phyloP scores from a whole-genome alignment of 2,329 filamentous ascomycete genomes.

The Onygena corvina region DNA sequence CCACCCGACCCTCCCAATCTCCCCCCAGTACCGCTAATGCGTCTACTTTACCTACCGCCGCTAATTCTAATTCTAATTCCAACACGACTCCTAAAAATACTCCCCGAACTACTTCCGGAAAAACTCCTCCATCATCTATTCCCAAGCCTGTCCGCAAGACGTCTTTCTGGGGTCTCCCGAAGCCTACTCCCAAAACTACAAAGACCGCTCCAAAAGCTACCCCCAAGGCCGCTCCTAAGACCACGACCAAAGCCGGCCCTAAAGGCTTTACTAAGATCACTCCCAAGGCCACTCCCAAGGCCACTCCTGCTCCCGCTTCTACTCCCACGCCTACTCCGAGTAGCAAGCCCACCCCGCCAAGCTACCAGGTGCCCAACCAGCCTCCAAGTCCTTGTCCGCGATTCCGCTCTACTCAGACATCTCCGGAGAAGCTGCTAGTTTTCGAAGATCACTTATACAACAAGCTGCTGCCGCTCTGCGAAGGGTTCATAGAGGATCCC shows the following conservation, averaged over 20 bases:
- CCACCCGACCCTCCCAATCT: not conserved
- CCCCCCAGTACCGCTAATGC: not conserved
- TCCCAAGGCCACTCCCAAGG: not conserved
- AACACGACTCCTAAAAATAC: not conserved
- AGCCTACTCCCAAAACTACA: too few species aligned
- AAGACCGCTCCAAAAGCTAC: too few species aligned
- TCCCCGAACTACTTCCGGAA: too few species aligned
- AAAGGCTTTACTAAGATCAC: too few species aligned
- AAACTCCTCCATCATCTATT: too few species aligned
- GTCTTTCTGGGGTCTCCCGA: too few species aligned
- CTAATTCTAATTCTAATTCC: not conserved
- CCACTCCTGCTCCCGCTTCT: not conserved
- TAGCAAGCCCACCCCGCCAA: not conserved
- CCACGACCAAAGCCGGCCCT: too few species aligned
- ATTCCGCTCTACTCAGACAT: not conserved
- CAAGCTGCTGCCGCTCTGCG: not conserved
- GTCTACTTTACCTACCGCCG: not conserved
- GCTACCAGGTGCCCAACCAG: not conserved
- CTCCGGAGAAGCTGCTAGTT: not conserved
- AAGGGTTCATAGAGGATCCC: not conserved
- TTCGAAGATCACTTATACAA: not conserved
- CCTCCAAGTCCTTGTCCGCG: not conserved
- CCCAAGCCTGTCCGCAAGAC: too few species aligned
- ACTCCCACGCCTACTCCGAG: not conserved
- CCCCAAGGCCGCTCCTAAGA: too few species aligned